A percentile compares a stretch with the other conserved stretches of the same genome.
Conservation (phyloP, 31 red algal species). For the Endocladia muricata region DNA sequence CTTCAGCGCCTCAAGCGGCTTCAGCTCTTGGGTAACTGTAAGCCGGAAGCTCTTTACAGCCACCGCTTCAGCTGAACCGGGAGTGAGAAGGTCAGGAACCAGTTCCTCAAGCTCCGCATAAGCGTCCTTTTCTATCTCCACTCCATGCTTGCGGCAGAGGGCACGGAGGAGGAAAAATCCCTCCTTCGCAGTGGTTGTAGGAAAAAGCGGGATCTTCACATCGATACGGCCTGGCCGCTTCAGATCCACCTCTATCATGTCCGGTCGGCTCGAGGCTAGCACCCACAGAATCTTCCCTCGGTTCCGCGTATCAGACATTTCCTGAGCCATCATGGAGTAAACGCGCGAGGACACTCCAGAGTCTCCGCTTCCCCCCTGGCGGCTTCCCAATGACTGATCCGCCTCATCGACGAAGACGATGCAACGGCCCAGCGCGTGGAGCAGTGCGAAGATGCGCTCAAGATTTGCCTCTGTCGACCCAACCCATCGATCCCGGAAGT, state of each 20-base stretch:
- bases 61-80: background rate
- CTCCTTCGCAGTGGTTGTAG: background rate
- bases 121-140: background rate
- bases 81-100: conserved; percentile 1
- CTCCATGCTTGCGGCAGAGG: background rate
- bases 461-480: conserved; percentile 11
- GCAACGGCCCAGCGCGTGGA: conserved; percentile 6
- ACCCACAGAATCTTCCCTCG: too few relatives aligned
- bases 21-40: background rate
- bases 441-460: background rate
- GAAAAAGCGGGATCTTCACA: conserved; percentile 4
- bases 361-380: background rate
- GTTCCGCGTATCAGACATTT: too few relatives aligned
- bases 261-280: conserved; percentile 2
- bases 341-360: too few relatives aligned
- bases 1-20: background rate
- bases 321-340: too few relatives aligned
- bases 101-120: background rate
- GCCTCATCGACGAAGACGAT: conserved; percentile 16
- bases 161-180: background rate
- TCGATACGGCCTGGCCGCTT: conserved; percentile 6
- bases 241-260: conserved; percentile 12
- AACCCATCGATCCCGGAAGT: conserved; percentile 7
- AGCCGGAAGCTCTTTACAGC: conserved; percentile 14
- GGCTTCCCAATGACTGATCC: background rate